Percentiles rank a stretch among this genome's conserved stretches.
These are phyloP conservation scores for Phylloporus sp. DNA, from an alignment of 768 basidiomycete species.

Conservation along the genomic window DNA sequence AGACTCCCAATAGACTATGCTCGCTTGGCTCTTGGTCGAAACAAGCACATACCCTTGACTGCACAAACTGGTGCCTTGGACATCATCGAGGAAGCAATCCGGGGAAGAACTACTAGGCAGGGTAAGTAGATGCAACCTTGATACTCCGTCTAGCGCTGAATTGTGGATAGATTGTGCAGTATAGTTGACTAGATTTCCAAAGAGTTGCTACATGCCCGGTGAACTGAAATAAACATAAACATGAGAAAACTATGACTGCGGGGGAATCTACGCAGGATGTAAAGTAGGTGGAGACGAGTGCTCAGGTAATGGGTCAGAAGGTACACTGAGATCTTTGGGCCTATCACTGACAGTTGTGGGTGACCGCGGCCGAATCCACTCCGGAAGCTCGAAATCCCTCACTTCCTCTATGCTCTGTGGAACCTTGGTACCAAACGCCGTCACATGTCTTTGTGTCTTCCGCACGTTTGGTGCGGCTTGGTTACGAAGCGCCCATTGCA, in stretches of 20 bases:
- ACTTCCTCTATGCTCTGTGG: constrained; percentile 44
- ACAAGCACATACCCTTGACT: constrained; percentile 38
- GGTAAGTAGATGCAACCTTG: constrained; percentile 8
- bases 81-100: constrained; percentile 31
- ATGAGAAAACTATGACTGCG: constrained; percentile 14
- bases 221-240: constrained; percentile 30
- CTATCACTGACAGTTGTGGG: constrained; percentile 11
- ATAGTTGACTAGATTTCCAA: constrained; percentile 11
- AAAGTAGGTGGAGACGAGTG: constrained; percentile 9
- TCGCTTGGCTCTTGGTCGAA: constrained; percentile 39
- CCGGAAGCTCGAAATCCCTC: constrained; percentile 55
- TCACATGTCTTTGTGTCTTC: constrained; percentile 49
- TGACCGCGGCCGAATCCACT: constrained; percentile 40
- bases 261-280: constrained; percentile 5
- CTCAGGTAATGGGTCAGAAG: constrained; percentile 1
- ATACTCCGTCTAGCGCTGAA: not conserved
- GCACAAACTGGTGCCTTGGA: constrained; percentile 38
- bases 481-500: constrained; percentile 51
- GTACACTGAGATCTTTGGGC: constrained; percentile 2
- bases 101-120: constrained; percentile 4
- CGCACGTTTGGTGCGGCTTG: constrained; percentile 41
- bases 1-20: constrained; percentile 41
- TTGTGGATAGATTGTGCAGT: not conserved
- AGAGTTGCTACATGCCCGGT: constrained; percentile 3
- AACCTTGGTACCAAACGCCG: constrained; percentile 61